A percentile compares a stretch with the other conserved stretches of the same genome.
phyloP scores from a whole-genome alignment of 148 eudicot genomes.

The Camellia granthamiana region DNA sequence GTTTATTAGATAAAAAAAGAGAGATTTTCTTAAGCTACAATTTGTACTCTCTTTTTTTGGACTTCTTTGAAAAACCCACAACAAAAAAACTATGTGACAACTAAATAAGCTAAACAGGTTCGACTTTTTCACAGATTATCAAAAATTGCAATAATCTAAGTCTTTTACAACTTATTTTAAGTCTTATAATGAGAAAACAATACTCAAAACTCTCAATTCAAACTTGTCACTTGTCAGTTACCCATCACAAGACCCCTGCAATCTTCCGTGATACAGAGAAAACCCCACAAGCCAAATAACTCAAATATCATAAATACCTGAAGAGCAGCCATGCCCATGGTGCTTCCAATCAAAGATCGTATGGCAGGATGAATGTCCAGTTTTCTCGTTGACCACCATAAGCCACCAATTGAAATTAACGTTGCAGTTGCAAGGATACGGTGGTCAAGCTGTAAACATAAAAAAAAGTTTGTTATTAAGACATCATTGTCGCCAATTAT shows the following conservation, averaged over 20 bases:
- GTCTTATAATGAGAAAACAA: not conserved
- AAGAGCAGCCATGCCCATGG: slow-evolving; percentile 86
- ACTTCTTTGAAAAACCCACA: too few relatives aligned
- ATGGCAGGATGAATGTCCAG: slow-evolving; percentile 90
- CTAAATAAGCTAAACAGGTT: too few relatives aligned
- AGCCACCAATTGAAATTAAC: slow-evolving; percentile 57
- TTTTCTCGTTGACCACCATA: slow-evolving; percentile 84
- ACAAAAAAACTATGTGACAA: too few relatives aligned
- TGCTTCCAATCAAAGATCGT: slow-evolving; percentile 67
- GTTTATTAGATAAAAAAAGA: too few relatives aligned
- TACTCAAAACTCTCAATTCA: not conserved
- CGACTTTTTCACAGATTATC: too few relatives aligned
- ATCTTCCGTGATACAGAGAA: not conserved
- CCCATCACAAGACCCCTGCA: not conserved
- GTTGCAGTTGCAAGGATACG: slow-evolving; percentile 90
- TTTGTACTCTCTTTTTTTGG: too few relatives aligned
- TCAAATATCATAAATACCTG: slow-evolving; percentile 48
- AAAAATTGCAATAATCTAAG: too few relatives aligned
- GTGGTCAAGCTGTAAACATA: slow-evolving; percentile 73
- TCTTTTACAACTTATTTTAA: too few relatives aligned
- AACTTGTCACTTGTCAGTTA: not conserved
- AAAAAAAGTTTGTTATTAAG: not conserved
- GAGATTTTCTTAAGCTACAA: too few relatives aligned
- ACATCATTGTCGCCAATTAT: not conserved
- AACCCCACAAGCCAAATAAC: not conserved